Conservation (phyloP, 352 stramenopile species). For the Phytophthora niederhauseri region DNA sequence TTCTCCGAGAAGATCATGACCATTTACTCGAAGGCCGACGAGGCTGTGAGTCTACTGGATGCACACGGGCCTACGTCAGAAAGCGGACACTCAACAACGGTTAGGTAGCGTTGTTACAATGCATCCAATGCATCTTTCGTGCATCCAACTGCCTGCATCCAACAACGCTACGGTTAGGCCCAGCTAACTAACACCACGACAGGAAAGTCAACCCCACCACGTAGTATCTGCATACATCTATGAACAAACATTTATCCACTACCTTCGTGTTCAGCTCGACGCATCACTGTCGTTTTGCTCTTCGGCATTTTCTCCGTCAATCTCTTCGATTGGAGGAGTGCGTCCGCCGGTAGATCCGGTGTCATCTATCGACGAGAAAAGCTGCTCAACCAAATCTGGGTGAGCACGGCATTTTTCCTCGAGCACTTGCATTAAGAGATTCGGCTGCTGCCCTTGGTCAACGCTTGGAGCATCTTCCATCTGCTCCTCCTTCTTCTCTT, state of each 20-base stretch:
- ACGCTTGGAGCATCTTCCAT: not conserved
- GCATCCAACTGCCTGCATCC: too few species aligned
- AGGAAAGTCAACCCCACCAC: conserved; percentile 16
- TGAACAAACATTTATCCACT: conserved; percentile 29
- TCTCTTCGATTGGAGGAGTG: conserved; percentile 29
- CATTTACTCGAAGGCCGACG: conserved; percentile 70
- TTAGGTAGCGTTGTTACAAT: too few species aligned
- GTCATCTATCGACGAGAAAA: conserved; percentile 64
- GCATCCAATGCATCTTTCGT: too few species aligned
- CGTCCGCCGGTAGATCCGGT: conserved; percentile 30
- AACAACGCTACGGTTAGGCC: conserved; percentile 26
- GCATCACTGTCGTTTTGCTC: conserved; percentile 37
- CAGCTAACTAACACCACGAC: conserved; percentile 23
- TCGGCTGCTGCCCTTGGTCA: conserved; percentile 4
- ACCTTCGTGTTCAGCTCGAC: conserved; percentile 22
- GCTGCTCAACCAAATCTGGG: conserved; percentile 48
- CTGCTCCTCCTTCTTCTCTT: conserved; percentile 3
- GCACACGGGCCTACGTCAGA: conserved; percentile 37
- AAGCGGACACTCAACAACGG: conserved; percentile 24
- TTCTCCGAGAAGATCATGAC: conserved; percentile 72
- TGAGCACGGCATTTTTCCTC: conserved; percentile 61
- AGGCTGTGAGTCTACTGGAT: conserved; percentile 43
- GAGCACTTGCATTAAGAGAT: conserved; percentile 56
- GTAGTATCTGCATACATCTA: conserved; percentile 24
- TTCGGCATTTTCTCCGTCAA: conserved; percentile 23